Percentiles rank a stretch among this genome's conserved stretches.
These are phyloP conservation scores for Arachis monticola DNA, from an alignment of 331 rosid genomes.

Conservation along the genomic window DNA sequence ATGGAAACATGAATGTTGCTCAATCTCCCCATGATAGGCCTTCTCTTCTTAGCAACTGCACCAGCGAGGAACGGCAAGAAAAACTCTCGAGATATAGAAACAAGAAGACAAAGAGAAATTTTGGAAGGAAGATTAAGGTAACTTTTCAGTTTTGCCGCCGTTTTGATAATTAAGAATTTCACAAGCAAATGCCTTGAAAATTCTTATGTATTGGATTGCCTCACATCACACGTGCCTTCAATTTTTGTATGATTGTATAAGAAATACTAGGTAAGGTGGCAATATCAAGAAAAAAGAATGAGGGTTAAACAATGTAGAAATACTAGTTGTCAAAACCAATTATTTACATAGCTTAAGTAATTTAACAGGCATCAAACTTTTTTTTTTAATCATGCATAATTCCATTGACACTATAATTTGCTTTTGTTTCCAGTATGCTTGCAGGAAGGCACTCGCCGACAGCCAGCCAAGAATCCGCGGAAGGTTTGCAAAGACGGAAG, in stretches of 20 bases:
- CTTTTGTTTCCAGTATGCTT: constrained; percentile 72
- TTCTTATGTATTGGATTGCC: background rate
- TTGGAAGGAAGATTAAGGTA: constrained; percentile 97
- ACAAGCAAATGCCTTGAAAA: background rate
- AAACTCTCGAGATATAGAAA: constrained; percentile 90
- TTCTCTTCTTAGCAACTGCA: constrained; percentile 62
- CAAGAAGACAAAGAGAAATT: constrained; percentile 90
- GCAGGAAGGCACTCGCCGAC: constrained; percentile 99
- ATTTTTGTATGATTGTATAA: background rate
- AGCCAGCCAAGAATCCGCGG: constrained; percentile 97
- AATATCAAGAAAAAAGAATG: too few relatives aligned
- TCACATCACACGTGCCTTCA: background rate
- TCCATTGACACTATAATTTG: constrained; percentile 17
- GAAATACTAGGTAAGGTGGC: background rate
- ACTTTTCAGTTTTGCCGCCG: background rate
- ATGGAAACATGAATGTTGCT: constrained; percentile 46
- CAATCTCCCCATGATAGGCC: constrained; percentile 70
- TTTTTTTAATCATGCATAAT: background rate
- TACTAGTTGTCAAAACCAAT: background rate
- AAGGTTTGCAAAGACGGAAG: constrained; percentile 92
- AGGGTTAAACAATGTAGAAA: background rate
- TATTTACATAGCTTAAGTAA: background rate
- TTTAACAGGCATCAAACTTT: background rate
- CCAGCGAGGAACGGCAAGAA: constrained; percentile 78
- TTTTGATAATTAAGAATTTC: background rate